Evolutionary conservation across 495 filamentous ascomycete genomes (phyloP).

Genomic region (Penicillium nucicola): DNA sequence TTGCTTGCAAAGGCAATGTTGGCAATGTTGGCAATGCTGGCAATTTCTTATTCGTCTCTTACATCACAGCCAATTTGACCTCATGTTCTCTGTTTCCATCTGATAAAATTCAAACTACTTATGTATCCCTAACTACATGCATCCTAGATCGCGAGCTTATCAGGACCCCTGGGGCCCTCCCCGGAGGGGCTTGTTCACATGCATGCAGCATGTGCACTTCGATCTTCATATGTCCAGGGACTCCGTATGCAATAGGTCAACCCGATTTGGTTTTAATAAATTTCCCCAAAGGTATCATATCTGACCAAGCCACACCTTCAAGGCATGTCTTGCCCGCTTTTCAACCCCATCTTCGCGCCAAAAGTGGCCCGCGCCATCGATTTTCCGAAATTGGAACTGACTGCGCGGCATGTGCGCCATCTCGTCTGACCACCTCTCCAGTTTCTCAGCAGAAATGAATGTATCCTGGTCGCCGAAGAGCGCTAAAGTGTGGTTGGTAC

Average conservation of each 20-base stretch:
- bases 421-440: conserved; percentile 66
- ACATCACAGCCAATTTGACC: too few species aligned
- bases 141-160: too few species aligned
- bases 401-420: conserved; percentile 40
- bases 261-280: background rate
- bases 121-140: too few species aligned
- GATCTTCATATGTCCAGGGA: background rate
- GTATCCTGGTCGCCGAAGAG: conserved; percentile 73
- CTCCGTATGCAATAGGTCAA: background rate
- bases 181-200: conserved; percentile 1
- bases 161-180: background rate
- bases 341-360: conserved; percentile 69
- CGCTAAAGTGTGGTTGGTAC: conserved; percentile 58
- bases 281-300: conserved; percentile 3
- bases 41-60: too few species aligned
- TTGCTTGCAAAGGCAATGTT: too few species aligned
- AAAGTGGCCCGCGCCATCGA: conserved; percentile 76
- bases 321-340: conserved; percentile 43
- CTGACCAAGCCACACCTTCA: conserved; percentile 43
- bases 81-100: background rate
- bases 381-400: conserved; percentile 52
- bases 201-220: background rate
- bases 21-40: too few species aligned
- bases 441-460: conserved; percentile 68
- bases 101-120: background rate